phyloP scores from a whole-genome alignment of 2,329 filamentous ascomycete genomes.

The Fusarium concolor region DNA sequence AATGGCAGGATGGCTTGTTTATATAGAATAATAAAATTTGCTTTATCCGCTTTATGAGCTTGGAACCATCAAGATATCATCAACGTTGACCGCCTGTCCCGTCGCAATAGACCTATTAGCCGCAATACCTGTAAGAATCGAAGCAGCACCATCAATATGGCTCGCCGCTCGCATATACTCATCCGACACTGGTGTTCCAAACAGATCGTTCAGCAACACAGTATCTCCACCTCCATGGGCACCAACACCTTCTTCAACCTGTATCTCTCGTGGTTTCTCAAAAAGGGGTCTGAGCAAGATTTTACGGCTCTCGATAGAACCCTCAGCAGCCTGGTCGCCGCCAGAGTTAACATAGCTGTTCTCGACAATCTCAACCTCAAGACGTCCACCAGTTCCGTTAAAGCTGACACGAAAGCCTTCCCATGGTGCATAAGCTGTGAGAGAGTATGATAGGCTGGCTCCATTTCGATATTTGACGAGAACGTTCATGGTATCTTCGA shows the following conservation, averaged over 20 bases:
- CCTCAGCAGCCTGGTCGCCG: slow-evolving; percentile 66
- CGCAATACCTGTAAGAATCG: slow-evolving; percentile 69
- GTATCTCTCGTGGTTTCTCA: slow-evolving; percentile 66
- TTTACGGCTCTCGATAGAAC: slow-evolving; percentile 61
- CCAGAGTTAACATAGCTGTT: slow-evolving; percentile 71
- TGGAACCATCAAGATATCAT: slow-evolving; percentile 58
- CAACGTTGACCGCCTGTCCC: slow-evolving; percentile 66
- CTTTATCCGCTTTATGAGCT: background rate
- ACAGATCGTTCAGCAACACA: slow-evolving; percentile 67
- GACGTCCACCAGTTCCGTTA: slow-evolving; percentile 67
- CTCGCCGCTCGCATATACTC: slow-evolving; percentile 65
- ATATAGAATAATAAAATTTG: background rate
- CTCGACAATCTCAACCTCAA: slow-evolving; percentile 72
- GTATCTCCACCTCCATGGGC: slow-evolving; percentile 71
- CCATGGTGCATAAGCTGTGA: slow-evolving; percentile 72
- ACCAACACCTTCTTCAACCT: slow-evolving; percentile 63
- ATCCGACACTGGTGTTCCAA: slow-evolving; percentile 64
- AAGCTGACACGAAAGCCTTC: slow-evolving; percentile 69
- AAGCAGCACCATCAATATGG: slow-evolving; percentile 68
- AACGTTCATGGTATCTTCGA: slow-evolving; percentile 73
- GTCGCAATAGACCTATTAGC: slow-evolving; percentile 69
- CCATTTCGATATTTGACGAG: slow-evolving; percentile 68
- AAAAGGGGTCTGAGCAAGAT: slow-evolving; percentile 66
- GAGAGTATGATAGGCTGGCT: slow-evolving; percentile 68
- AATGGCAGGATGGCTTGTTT: background rate